Evolutionary conservation across 2,329 filamentous ascomycete genomes (phyloP).

Genomic region (Paraphoma chrysanthemicola): DNA sequence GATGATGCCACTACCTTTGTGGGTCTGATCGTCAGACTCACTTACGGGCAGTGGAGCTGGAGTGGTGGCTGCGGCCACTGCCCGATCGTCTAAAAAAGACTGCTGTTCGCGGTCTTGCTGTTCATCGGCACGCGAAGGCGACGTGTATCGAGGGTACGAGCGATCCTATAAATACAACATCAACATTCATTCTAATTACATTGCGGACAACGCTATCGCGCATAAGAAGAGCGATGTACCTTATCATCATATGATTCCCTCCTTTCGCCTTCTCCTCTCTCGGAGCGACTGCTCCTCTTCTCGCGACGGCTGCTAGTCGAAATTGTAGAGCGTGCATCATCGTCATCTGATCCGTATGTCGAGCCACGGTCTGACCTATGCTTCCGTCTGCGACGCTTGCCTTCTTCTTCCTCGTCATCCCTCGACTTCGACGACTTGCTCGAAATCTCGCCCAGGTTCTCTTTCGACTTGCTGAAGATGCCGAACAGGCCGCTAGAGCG

Average conservation of each 20-base stretch:
- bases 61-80: slow-evolving; percentile 57
- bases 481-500: slow-evolving; percentile 56
- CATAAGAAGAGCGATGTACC: slow-evolving; percentile 45
- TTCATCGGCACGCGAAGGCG: slow-evolving; percentile 35
- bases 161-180: slow-evolving; percentile 41
- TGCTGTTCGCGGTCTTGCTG: slow-evolving; percentile 48
- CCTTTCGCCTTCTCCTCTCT: slow-evolving; percentile 43
- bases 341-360: slow-evolving; percentile 48
- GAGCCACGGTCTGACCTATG: slow-evolving; percentile 48
- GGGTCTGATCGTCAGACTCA: slow-evolving; percentile 36
- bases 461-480: slow-evolving; percentile 55
- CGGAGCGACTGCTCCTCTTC: slow-evolving; percentile 50
- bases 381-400: slow-evolving; percentile 55
- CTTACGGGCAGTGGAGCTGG: slow-evolving; percentile 54
- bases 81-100: slow-evolving; percentile 71
- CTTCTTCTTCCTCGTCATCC: slow-evolving; percentile 49
- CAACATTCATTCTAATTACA: slow-evolving; percentile 43
- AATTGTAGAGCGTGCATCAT: slow-evolving; percentile 44
- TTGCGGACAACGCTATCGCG: slow-evolving; percentile 32
- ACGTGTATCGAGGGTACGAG: slow-evolving; percentile 30
- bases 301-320: slow-evolving; percentile 47
- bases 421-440: slow-evolving; percentile 42
- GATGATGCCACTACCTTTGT: slow-evolving; percentile 36
- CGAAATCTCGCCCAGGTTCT: slow-evolving; percentile 40
- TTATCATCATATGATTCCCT: slow-evolving; percentile 44